A percentile compares a stretch with the other conserved stretches of the same genome.
Conservation (phyloP, 768 basidiomycete species). For the Macrolepiota albuminosa region DNA sequence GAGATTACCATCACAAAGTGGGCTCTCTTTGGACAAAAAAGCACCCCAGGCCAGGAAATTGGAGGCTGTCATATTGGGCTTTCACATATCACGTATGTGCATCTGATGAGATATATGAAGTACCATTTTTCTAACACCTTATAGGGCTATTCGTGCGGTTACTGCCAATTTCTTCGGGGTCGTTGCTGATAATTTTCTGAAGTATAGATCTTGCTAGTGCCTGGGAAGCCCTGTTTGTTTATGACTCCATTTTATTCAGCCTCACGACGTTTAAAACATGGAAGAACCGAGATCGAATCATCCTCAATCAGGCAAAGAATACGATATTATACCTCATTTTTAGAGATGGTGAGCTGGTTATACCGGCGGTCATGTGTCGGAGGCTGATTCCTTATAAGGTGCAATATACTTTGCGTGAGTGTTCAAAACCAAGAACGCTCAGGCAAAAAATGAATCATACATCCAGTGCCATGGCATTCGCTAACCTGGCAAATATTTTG, state of each 20-base stretch:
- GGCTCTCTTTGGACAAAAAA: constrained; percentile 36
- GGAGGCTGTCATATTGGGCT: constrained; percentile 33
- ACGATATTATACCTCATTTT: constrained; percentile 38
- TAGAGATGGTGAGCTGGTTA: constrained; percentile 39
- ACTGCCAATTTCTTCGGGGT: neutral
- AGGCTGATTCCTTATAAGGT: constrained; percentile 25
- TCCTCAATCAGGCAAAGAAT: constrained; percentile 16
- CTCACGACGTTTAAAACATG: constrained; percentile 44
- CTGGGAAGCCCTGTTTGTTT: constrained; percentile 51
- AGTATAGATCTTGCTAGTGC: constrained; percentile 28
- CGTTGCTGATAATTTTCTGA: neutral
- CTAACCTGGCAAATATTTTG: neutral
- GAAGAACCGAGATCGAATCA: constrained; percentile 26
- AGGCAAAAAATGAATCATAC: neutral
- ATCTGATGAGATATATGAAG: neutral
- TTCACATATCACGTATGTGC: constrained; percentile 24
- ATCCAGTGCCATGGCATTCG: constrained; percentile 40
- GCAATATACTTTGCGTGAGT: constrained; percentile 54
- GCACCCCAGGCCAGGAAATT: constrained; percentile 11
- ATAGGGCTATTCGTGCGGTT: constrained; percentile 14
- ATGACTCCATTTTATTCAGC: constrained; percentile 42
- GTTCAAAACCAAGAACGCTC: neutral
- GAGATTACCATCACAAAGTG: constrained; percentile 27
- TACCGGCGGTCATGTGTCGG: too few species aligned
- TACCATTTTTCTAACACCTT: neutral